Percentiles rank a stretch among this genome's conserved stretches.
Evolutionary conservation across 805 yeast genomes (phyloP).

Genomic region (Kuraishia ogatae): DNA sequence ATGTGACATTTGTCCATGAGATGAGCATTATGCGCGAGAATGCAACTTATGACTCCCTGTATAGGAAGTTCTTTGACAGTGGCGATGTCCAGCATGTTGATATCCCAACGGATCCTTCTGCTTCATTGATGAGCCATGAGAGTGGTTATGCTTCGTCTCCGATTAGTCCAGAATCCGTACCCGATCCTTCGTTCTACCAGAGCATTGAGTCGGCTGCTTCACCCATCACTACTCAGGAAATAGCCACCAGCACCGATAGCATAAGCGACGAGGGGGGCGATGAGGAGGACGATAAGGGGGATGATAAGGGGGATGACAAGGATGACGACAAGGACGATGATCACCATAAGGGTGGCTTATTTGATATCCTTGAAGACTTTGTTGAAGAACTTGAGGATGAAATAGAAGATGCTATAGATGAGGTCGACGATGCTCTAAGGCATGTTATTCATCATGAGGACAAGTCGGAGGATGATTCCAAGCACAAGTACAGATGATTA

Average conservation of each 20-base stretch:
- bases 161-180: slow-evolving; percentile 5
- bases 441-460: slow-evolving; percentile 3
- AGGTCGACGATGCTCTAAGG: slow-evolving; percentile 6
- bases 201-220: not conserved
- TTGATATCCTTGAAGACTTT: slow-evolving; percentile 11
- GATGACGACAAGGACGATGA: slow-evolving; percentile 9
- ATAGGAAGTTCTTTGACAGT: slow-evolving; percentile 9
- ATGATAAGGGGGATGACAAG: slow-evolving; percentile 9
- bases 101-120: slow-evolving; percentile 2
- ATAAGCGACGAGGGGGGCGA: slow-evolving; percentile 10
- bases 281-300: slow-evolving; percentile 8
- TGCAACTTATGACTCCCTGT: slow-evolving; percentile 43
- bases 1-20: slow-evolving; percentile 35
- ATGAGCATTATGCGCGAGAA: slow-evolving; percentile 30
- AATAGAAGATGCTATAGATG: slow-evolving; percentile 12
- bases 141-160: slow-evolving; percentile 3
- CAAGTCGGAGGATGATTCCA: not conserved
- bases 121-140: not conserved
- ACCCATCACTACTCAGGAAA: not conserved
- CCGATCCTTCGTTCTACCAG: slow-evolving; percentile 6
- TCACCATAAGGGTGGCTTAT: slow-evolving; percentile 4
- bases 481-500: not conserved
- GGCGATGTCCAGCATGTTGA: not conserved
- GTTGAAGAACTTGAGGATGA: slow-evolving; percentile 9
- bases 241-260: slow-evolving; percentile 2